Evolutionary conservation across 1,284 basidiomycete species (phyloP).

Genomic region (Heterobasidion parviporum): DNA sequence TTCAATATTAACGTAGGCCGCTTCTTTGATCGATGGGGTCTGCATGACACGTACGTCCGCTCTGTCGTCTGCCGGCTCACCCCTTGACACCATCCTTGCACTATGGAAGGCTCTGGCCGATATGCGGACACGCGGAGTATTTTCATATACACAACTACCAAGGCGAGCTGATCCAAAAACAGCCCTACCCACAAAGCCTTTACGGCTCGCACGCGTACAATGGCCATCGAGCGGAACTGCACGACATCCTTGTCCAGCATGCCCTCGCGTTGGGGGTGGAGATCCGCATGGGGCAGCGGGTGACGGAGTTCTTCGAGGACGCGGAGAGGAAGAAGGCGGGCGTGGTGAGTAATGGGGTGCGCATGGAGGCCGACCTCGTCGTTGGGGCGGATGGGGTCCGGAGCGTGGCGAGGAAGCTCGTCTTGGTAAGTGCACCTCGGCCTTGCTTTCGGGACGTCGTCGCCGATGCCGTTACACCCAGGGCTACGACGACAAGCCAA

Average conservation of each 20-base stretch:
- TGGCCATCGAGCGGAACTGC: conserved; percentile 18
- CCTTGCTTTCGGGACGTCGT: background rate
- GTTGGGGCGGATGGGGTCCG: conserved; percentile 22
- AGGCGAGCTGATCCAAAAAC: conserved; percentile 16
- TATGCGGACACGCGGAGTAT: conserved; percentile 13
- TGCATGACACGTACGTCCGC: conserved; percentile 7
- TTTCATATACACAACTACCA: conserved; percentile 14
- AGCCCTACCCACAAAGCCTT: conserved; percentile 12
- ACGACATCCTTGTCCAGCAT: conserved; percentile 15
- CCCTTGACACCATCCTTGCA: too few species aligned
- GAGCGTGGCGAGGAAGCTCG: conserved; percentile 17
- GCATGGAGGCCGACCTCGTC: conserved; percentile 19
- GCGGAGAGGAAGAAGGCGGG: conserved; percentile 9
- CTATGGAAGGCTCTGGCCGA: conserved; percentile 14
- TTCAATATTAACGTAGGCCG: conserved; percentile 9
- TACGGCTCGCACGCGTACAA: conserved; percentile 17
- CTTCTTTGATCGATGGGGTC: conserved; percentile 9
- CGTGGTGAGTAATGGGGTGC: conserved; percentile 17
- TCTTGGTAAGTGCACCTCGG: conserved; percentile 15
- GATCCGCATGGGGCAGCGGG: conserved; percentile 17
- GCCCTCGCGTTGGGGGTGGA: conserved; percentile 19
- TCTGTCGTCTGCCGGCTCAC: background rate
- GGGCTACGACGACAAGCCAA: conserved; percentile 20
- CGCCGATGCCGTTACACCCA: conserved; percentile 2
- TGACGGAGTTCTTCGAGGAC: conserved; percentile 19